Evolutionary conservation across 257 asterid genomes (phyloP), one percentile per base, ranked within the genome.

Genomic region (Solanum ossicruentum): DNA sequence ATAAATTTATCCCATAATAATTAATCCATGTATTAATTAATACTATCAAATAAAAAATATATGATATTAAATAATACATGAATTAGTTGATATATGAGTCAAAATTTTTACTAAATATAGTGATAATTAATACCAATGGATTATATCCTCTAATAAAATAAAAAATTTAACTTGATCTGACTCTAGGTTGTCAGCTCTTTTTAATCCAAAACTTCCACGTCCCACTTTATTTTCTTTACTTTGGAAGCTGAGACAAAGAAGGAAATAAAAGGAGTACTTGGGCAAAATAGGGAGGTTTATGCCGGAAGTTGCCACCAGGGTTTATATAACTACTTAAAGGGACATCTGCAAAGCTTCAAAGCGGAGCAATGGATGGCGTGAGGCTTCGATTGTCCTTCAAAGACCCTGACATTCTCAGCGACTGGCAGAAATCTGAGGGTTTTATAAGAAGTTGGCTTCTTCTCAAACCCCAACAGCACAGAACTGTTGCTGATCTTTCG

Each of bases 341-440:
- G 52, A 2, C 17, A 10, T 41, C 55, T 41, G 56, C 80, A 43
- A 43, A 73, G n/a, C 58, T 20, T 55, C 78, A 71, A 17, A 55
- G 3, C 32, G 17, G 10, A 80, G 92, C 93, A 78, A 93, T 94
- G 98, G 98, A 90, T 78, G 71, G 81, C 67, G 90, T 86, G 71
- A 93, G 98, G 91, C 85, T 95, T 81, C 95, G 98, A 66, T 57
- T 95, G 81, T 80, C 87, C 8, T 97, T 95, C 92, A 87, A 83
- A 49, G 97, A 92, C 81, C 92, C 87, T 4, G 93, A 89, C 88
- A 90, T 95, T 89, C 75, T 95, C 71, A 92, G 86, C 84, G 89
- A 92, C n/a, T 36, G 91, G 65, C 97, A 96, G 89, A 93, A 88
- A 87, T 89, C 87, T 10, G 90, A 92, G 61, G 99, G 98, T 63